Base-by-base conservation (phyloP, 2,329 filamentous ascomycete species). In the Cylindrodendrum hubeiense region DNA sequence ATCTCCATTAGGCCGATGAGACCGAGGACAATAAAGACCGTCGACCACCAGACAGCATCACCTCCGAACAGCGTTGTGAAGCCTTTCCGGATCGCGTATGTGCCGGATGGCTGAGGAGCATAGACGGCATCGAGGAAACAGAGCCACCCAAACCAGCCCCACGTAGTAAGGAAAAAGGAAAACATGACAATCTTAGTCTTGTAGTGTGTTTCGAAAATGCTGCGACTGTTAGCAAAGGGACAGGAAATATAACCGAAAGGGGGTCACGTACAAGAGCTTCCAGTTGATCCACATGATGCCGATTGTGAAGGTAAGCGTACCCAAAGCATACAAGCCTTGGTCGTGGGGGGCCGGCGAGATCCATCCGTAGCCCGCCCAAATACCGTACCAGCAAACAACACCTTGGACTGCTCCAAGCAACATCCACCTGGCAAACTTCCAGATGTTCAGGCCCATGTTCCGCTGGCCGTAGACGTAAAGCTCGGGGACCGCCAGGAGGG, bases 401-500 rank as follows among this genome's bases (percentile, higher is more conserved):
- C 93, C 92, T 78, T 97, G 91, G 6, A 86, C 84, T 0, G 89
- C 89, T 1, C 88, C 94, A 72, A 93, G 89, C 37, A 92, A 85
- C 80, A 95, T 93, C 94, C 94, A 97, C 9, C 87, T 86, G 0
- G 91, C 74, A 74, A 94, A 97, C 64, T 93, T 85, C 49, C 83
- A 83, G 67, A 94, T 85, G 74, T 95, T 95, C 76, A 97, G 90
- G 0, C 91, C 93, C 69, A 79, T 82, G 65, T 87, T 87, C 21
- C 87, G 87, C 80, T 96, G 94, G 5, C 94, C 94, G 68, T 91
- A 93, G 12, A 90, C 89, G 79, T 98, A 98, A 2, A 98, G 86
- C 78, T 98, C 95, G 0, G 95, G 95, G 0, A 97, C 91, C 0
- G 95, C 95, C n/a, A 98, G 85, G 3, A 98, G 84, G 0, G 95